Evolutionary conservation across 2,329 filamentous ascomycete genomes (phyloP).

Genomic region (Venturia pyrina): DNA sequence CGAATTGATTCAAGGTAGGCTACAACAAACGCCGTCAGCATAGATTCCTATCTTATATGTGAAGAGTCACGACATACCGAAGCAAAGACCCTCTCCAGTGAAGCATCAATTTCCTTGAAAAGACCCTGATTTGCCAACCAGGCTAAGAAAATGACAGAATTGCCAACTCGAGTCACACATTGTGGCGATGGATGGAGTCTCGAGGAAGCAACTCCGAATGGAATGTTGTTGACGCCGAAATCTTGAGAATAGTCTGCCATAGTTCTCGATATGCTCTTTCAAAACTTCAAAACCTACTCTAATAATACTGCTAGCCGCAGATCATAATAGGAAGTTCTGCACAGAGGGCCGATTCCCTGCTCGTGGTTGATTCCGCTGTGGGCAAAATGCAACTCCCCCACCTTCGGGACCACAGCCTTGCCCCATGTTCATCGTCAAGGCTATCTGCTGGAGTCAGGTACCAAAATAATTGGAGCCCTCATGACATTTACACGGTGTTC

Average conservation of each 20-base stretch:
- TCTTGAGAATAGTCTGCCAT: background rate
- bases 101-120: constrained; percentile 20
- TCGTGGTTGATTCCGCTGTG: background rate
- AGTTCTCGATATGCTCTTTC: background rate
- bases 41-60: too few relatives aligned
- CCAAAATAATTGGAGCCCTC: background rate
- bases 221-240: constrained; percentile 6
- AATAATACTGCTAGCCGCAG: too few relatives aligned
- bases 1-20: constrained; percentile 40
- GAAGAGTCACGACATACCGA: constrained; percentile 15
- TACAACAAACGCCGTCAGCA: constrained; percentile 12
- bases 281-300: too few relatives aligned
- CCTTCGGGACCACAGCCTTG: background rate
- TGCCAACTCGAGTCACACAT: constrained; percentile 41
- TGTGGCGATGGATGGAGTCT: constrained; percentile 22
- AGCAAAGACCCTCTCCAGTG: constrained; percentile 21
- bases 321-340: too few relatives aligned
- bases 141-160: constrained; percentile 43
- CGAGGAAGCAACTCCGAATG: constrained; percentile 8
- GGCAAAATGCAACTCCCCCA: background rate
- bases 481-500: background rate
- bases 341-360: background rate
- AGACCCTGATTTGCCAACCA: constrained; percentile 24
- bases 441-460: background rate
- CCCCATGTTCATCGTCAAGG: background rate